Base-by-base conservation (phyloP, 1,284 basidiomycete genomes). In the Xanthoconium separans region DNA sequence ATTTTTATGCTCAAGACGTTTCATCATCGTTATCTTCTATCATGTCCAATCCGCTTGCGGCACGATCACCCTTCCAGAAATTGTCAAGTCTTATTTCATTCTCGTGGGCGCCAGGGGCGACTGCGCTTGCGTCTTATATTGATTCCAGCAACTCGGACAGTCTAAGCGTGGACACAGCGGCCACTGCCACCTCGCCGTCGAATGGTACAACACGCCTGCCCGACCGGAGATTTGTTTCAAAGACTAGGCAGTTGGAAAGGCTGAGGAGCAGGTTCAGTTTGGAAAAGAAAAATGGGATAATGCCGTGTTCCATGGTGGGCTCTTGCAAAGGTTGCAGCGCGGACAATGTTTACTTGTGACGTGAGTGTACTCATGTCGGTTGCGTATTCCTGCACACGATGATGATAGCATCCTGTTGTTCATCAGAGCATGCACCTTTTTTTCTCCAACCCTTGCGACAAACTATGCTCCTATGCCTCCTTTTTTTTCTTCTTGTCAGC, bases 201-300 rank as follows among this genome's bases (percentile, higher is more conserved):
- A 47, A 53, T 52, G 44, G 31, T 59, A 51, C 58, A 46, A 55
- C 43, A 50, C 45, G 55, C 58, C 31, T 55, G 36, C 47, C 59
- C 53, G 59, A 69, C 65, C 59, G 62, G 73, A 70, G 68, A 44
- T 86, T 75, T 63, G 81, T 87, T 46, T 76, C 83, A 20, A 84
- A 79, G 63, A 78, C 84, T 61, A 78, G 73, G 59, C 87, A 90
- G 65, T 67, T 89, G 61, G 77, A 80, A 62, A 83, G 78, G 68
- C 70, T 89, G 60, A 77, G 74, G 64, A 61, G 68, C 41, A 78
- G 81, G 58, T 70, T 89, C 65, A 74, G 77, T 59, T 65, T 72
- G 43, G 74, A 77, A 65, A 68, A 58, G 75, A 77, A 63, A 63
- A 70, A 59, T 45, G 64, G 55, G 54, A 64, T 50, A 60, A 58